Evolutionary conservation across 2,329 filamentous ascomycete species (phyloP).

Genomic region (Xylariomycetidae sp.): DNA sequence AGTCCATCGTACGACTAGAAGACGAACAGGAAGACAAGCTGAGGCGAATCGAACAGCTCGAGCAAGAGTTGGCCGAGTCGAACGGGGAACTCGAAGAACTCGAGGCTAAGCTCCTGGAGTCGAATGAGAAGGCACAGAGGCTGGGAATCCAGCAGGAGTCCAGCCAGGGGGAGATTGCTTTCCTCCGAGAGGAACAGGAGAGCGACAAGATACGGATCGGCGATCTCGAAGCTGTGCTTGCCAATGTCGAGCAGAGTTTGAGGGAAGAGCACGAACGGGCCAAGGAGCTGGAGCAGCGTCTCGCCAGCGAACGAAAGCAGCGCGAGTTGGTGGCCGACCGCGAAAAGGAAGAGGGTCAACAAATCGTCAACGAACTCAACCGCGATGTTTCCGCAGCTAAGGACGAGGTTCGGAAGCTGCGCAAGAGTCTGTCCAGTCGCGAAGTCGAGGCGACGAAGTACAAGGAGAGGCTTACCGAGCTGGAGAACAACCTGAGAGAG

Average conservation of each 20-base stretch:
- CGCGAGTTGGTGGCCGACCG: slow-evolving; percentile 78
- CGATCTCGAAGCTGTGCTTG: slow-evolving; percentile 78
- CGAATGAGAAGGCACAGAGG: slow-evolving; percentile 81
- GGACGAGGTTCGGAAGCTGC: slow-evolving; percentile 76
- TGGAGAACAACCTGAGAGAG: slow-evolving; percentile 83
- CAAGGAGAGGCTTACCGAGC: slow-evolving; percentile 84
- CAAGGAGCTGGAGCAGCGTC: slow-evolving; percentile 65
- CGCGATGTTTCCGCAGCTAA: slow-evolving; percentile 73
- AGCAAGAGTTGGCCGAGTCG: slow-evolving; percentile 74
- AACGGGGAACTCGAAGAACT: slow-evolving; percentile 83
- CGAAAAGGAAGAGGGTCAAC: slow-evolving; percentile 93
- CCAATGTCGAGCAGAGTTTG: slow-evolving; percentile 71
- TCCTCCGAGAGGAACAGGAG: slow-evolving; percentile 94
- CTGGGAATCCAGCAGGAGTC: slow-evolving; percentile 89
- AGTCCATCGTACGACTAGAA: slow-evolving; percentile 78
- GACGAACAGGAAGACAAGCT: slow-evolving; percentile 80
- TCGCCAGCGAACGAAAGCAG: slow-evolving; percentile 76
- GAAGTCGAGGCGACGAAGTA: slow-evolving; percentile 87
- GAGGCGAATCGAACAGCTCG: slow-evolving; percentile 72
- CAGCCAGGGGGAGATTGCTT: slow-evolving; percentile 86
- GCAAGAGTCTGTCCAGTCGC: slow-evolving; percentile 74
- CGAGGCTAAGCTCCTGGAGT: slow-evolving; percentile 76
- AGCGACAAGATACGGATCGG: slow-evolving; percentile 97
- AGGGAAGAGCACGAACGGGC: slow-evolving; percentile 77
- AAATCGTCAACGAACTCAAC: slow-evolving; percentile 89